Evolutionary conservation across 257 asterid genomes (phyloP).

Genomic region (Capsicum chinense): DNA sequence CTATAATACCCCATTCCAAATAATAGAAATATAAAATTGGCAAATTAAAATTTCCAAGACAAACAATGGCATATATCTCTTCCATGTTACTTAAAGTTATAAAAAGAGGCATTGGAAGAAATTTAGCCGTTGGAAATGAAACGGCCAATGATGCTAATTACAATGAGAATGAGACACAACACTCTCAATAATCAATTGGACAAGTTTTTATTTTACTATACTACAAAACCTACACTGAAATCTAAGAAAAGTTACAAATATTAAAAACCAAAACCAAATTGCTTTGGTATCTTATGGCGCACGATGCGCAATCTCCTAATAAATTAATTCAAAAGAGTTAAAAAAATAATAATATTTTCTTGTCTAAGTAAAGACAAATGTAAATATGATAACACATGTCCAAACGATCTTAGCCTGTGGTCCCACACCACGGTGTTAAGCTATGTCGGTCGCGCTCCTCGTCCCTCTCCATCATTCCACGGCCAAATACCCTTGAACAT

Average conservation of each 20-base stretch:
- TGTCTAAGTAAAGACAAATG: conserved; percentile 33
- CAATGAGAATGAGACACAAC: conserved; percentile 51
- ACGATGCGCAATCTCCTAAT: conserved; percentile 40
- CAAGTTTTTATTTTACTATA: conserved; percentile 41
- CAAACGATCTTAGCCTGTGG: conserved; percentile 44
- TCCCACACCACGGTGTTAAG: conserved; percentile 53
- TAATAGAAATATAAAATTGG: neutral
- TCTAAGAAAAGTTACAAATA: conserved; percentile 33
- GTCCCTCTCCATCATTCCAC: conserved; percentile 60
- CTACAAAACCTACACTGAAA: conserved; percentile 55
- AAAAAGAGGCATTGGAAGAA: neutral
- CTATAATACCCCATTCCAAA: too few species aligned
- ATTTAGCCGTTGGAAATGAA: conserved; percentile 50
- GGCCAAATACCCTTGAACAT: conserved; percentile 78
- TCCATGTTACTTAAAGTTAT: conserved; percentile 11
- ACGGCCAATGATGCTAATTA: conserved; percentile 50
- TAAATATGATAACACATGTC: conserved; percentile 12
- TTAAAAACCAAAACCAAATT: conserved; percentile 38
- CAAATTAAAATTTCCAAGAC: conserved; percentile 15
- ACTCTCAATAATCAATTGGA: conserved; percentile 35
- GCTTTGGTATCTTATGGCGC: conserved; percentile 43
- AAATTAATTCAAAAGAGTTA: conserved; percentile 9
- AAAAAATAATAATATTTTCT: neutral
- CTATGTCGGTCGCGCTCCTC: conserved; percentile 55
- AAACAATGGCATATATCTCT: conserved; percentile 24